Evolutionary conservation across 2,329 filamentous ascomycete species (phyloP).

Genomic region (Juglanconis juglandina): DNA sequence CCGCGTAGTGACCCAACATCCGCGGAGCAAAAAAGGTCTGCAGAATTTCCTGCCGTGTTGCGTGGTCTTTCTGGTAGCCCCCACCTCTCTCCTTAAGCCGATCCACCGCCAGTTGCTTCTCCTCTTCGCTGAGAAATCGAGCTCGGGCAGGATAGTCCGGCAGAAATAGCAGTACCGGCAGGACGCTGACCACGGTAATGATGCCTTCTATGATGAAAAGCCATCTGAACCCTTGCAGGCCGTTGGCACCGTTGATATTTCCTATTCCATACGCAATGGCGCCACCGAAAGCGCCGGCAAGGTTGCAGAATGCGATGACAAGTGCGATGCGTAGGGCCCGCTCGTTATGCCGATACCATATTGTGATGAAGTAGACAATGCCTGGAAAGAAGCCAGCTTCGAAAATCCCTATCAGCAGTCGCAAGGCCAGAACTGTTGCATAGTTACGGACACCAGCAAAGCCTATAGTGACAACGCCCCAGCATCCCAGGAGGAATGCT

Average conservation of each 20-base stretch:
- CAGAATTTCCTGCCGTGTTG: constrained; percentile 31
- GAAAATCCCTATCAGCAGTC: constrained; percentile 33
- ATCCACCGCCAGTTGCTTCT: constrained; percentile 22
- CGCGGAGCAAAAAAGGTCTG: constrained; percentile 33
- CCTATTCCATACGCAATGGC: constrained; percentile 31
- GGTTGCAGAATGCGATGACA: constrained; percentile 16
- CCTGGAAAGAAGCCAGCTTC: constrained; percentile 34
- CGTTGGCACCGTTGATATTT: constrained; percentile 34
- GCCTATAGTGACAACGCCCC: constrained; percentile 23
- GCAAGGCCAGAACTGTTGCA: constrained; percentile 23
- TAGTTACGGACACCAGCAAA: constrained; percentile 28
- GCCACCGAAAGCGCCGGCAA: constrained; percentile 21
- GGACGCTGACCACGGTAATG: constrained; percentile 5
- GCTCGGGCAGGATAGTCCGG: constrained; percentile 25
- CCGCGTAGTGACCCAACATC: constrained; percentile 35
- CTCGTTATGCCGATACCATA: constrained; percentile 33
- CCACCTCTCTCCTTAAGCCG: constrained; percentile 28
- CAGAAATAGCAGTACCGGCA: constrained; percentile 17
- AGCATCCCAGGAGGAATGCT: constrained; percentile 29
- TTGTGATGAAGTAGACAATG: constrained; percentile 30
- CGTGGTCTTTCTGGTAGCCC: constrained; percentile 34
- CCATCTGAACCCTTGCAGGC: constrained; percentile 36
- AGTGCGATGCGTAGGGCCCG: constrained; percentile 23
- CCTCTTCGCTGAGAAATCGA: constrained; percentile 22
- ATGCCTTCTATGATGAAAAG: constrained; percentile 13